A percentile compares a stretch with the other conserved stretches of the same genome.
These are phyloP conservation scores for Colletotrichum endophyticum DNA, from an alignment of 2,329 filamentous ascomycete genomes.

Conservation along the genomic window DNA sequence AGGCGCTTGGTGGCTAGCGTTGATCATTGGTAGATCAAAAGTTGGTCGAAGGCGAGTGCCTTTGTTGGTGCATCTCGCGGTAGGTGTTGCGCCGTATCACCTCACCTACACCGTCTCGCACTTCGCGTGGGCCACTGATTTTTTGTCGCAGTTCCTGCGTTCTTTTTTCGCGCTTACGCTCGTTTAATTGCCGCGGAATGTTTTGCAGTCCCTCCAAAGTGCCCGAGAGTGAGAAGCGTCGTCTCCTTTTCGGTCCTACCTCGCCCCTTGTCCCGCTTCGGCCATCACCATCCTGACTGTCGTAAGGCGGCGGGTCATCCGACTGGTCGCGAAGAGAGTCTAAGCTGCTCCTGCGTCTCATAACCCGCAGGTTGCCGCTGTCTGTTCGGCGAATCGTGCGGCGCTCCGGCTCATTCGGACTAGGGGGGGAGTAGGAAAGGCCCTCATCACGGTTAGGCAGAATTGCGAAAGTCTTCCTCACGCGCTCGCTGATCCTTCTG, in stretches of 20 bases:
- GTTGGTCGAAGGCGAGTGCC: background rate
- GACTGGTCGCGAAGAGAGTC: constrained; percentile 41
- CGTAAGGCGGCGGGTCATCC: constrained; percentile 37
- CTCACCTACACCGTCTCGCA: constrained; percentile 63
- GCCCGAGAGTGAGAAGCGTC: constrained; percentile 47
- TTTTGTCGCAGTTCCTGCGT: constrained; percentile 62
- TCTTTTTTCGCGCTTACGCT: constrained; percentile 63
- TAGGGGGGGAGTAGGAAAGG: constrained; percentile 27
- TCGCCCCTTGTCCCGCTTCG: constrained; percentile 29
- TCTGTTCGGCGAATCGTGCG: constrained; percentile 63
- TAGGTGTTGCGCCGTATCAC: constrained; percentile 54
- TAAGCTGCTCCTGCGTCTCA: constrained; percentile 56
- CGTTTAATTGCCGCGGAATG: constrained; percentile 60
- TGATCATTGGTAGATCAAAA: constrained; percentile 13
- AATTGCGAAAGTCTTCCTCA: constrained; percentile 67
- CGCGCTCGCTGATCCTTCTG: constrained; percentile 54
- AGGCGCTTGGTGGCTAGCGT: background rate
- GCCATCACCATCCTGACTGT: constrained; percentile 6
- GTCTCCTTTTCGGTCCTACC: constrained; percentile 22
- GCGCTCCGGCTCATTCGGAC: constrained; percentile 47
- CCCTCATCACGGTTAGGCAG: constrained; percentile 53
- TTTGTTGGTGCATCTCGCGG: constrained; percentile 29
- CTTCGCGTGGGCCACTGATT: constrained; percentile 64
- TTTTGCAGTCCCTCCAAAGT: constrained; percentile 58
- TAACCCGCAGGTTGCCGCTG: constrained; percentile 65